Percentiles rank a stretch among this genome's conserved stretches.
Conservation (phyloP, 768 basidiomycete species). For the Termitomyces bulborhizus region DNA sequence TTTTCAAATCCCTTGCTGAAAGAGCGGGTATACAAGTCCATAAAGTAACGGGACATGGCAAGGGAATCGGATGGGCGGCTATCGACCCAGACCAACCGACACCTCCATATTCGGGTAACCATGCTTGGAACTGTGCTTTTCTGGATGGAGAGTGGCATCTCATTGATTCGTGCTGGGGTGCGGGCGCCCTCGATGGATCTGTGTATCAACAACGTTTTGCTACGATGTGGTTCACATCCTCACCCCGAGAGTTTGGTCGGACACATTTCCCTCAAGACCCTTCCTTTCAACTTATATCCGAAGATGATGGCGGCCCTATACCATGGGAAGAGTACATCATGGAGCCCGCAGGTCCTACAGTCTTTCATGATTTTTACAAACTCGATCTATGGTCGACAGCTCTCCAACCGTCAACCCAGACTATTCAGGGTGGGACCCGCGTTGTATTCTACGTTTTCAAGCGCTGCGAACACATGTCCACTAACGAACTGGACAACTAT, state of each 20-base stretch:
- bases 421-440: constrained; percentile 28
- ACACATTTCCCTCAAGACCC: constrained; percentile 40
- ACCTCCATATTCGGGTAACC: constrained; percentile 32
- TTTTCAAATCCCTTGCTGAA: constrained; percentile 35
- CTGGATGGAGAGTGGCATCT: constrained; percentile 41
- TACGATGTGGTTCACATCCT: constrained; percentile 35
- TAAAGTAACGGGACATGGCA: constrained; percentile 40
- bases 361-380: constrained; percentile 30
- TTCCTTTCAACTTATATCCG: constrained; percentile 33
- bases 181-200: constrained; percentile 32
- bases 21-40: constrained; percentile 31
- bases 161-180: constrained; percentile 44
- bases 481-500: constrained; percentile 33
- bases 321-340: constrained; percentile 42
- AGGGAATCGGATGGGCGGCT: constrained; percentile 35
- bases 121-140: constrained; percentile 43
- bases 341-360: constrained; percentile 29
- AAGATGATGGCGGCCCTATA: constrained; percentile 30
- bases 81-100: constrained; percentile 24
- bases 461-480: constrained; percentile 41
- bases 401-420: constrained; percentile 27
- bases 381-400: constrained; percentile 24
- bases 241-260: constrained; percentile 35
- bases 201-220: constrained; percentile 29
- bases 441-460: constrained; percentile 35